phyloP scores from a whole-genome alignment of 1,284 basidiomycete genomes.

The Ustilago crameri region DNA sequence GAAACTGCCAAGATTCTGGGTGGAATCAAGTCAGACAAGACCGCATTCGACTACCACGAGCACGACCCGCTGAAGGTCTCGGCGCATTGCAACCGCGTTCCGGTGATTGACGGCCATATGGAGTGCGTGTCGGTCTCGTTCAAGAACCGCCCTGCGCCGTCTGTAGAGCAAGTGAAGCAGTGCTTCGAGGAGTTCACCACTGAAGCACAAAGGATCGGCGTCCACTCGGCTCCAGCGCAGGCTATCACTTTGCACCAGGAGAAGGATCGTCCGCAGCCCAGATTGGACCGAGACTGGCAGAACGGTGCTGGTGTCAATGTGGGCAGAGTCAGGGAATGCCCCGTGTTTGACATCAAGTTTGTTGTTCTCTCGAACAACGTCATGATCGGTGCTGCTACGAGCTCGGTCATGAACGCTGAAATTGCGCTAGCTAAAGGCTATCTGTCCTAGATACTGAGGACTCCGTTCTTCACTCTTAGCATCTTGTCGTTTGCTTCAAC shows the following conservation, averaged over 20 bases:
- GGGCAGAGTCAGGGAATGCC: slow-evolving; percentile 88
- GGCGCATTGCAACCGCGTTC: slow-evolving; percentile 90
- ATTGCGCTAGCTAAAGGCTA: slow-evolving; percentile 84
- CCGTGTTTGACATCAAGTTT: slow-evolving; percentile 85
- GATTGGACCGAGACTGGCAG: slow-evolving; percentile 89
- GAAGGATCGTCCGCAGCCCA: slow-evolving; percentile 90
- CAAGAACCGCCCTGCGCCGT: slow-evolving; percentile 80
- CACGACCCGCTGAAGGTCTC: slow-evolving; percentile 83
- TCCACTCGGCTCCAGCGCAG: slow-evolving; percentile 85
- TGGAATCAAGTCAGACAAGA: slow-evolving; percentile 52
- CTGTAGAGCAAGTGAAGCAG: slow-evolving; percentile 85
- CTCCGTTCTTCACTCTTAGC: not conserved
- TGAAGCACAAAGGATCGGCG: slow-evolving; percentile 81
- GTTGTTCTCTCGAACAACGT: slow-evolving; percentile 95
- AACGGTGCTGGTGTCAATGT: slow-evolving; percentile 92
- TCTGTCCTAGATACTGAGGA: slow-evolving; percentile 19
- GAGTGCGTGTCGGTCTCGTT: slow-evolving; percentile 90
- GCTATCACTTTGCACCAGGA: slow-evolving; percentile 94
- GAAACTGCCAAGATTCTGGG: slow-evolving; percentile 97
- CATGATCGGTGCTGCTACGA: slow-evolving; percentile 94
- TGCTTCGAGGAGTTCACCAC: slow-evolving; percentile 81
- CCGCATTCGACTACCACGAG: slow-evolving; percentile 83
- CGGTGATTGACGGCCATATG: slow-evolving; percentile 91
- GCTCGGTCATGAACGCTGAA: slow-evolving; percentile 97
- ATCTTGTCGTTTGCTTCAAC: not conserved